Evolutionary conservation across 2,329 filamentous ascomycete genomes (phyloP), one percentile per base, ranked within the genome.

Genomic region (Phialocephala subalpina): DNA sequence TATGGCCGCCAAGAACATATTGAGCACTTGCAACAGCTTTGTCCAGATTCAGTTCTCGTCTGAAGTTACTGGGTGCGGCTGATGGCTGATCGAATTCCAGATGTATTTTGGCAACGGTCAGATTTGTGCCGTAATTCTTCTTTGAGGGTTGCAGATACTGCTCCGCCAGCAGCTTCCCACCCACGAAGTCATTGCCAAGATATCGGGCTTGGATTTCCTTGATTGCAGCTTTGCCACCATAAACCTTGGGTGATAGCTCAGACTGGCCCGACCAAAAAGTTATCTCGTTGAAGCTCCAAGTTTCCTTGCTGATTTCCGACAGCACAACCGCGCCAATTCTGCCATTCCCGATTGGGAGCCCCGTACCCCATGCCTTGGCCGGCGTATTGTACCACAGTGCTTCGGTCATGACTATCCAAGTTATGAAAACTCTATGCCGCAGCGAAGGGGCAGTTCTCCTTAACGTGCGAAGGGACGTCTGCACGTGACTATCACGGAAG

Each of bases 291-390:
- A 56, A 33, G 53, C 53, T 56, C 53, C 53, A 56, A 33, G 53
- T 56, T 36, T 56, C 53, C 29, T 56, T 29, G 29, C 27, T 18
- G 29, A 56, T 56, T 11, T 56, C 53, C 8, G 53, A 56, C 27
- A 56, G 53, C n/a, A 56, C 53, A 56, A 66, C 49, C 25, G 63
- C 63, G 27, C 63, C 63, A 56, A 66, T 58, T 61, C 59, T 60
- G 58, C 63, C 63, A 49, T 66, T 66, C 11, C 63, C 63, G 27
- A 66, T 49, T 35, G 63, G 63, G 20, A 66, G 38, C 12, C 57
- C 63, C 29, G 49, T 40, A 16, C 33, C 25, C 63, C 63, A 66
- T 62, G 42, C 58, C 33, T 52, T 61, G 27, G 63, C 63, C 18
- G 63, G 63, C n/a, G 27, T 45, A 56, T 60, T 38, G 49, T 66